Conservation (phyloP, 1,139 yeast genomes). For the Lodderomyces oxycetoniae region DNA sequence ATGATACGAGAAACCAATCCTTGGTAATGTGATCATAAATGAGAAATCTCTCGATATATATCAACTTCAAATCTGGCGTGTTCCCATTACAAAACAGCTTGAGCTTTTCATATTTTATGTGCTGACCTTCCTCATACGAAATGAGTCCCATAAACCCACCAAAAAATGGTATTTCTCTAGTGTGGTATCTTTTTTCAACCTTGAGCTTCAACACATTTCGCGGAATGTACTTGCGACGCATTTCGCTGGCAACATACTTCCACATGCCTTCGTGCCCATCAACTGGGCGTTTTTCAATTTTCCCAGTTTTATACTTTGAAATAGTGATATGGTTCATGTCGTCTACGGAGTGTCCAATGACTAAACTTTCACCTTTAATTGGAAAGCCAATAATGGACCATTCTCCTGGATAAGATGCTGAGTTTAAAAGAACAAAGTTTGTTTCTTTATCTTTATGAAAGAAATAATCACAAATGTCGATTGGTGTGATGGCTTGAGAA, state of each 20-base stretch:
- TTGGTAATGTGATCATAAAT: slow-evolving; percentile 47
- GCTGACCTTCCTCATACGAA: slow-evolving; percentile 80
- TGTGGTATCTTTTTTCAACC: slow-evolving; percentile 12
- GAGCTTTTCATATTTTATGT: slow-evolving; percentile 31
- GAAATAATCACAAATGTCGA: slow-evolving; percentile 49
- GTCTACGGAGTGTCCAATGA: slow-evolving; percentile 63
- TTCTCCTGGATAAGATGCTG: slow-evolving; percentile 76
- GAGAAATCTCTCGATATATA: slow-evolving; percentile 64
- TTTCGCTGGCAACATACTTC: slow-evolving; percentile 22
- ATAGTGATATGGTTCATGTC: slow-evolving; percentile 20
- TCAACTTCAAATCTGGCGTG: slow-evolving; percentile 72
- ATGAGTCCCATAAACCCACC: slow-evolving; percentile 88
- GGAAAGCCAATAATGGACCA: slow-evolving; percentile 87
- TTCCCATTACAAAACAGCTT: slow-evolving; percentile 24
- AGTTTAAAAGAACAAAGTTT: slow-evolving; percentile 60
- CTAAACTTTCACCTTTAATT: slow-evolving; percentile 43
- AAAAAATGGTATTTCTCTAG: slow-evolving; percentile 58
- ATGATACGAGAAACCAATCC: slow-evolving; percentile 53
- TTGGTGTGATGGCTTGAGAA: slow-evolving; percentile 19
- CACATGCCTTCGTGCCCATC: slow-evolving; percentile 16
- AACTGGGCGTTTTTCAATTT: slow-evolving; percentile 7
- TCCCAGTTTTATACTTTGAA: slow-evolving; percentile 14
- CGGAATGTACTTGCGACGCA: slow-evolving; percentile 21
- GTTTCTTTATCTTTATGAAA: slow-evolving; percentile 14
- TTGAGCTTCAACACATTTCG: slow-evolving; percentile 18